A percentile compares a stretch with the other conserved stretches of the same genome.
These are phyloP conservation scores for Nannochloropsis gaditana DNA, from an alignment of 108 stramenopile genomes.

Conservation along the genomic window DNA sequence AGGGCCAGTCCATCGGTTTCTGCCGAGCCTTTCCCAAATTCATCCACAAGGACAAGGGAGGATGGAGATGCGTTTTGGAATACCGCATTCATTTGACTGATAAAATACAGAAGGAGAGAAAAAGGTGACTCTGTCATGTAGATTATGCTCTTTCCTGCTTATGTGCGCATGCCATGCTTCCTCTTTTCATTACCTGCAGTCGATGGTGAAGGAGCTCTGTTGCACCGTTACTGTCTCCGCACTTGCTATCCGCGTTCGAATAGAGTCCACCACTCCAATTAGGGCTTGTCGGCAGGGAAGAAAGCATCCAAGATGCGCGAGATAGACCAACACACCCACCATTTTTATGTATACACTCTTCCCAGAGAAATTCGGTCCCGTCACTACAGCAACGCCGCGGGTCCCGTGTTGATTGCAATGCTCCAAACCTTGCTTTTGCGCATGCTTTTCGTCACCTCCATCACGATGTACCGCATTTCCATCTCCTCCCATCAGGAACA, in stretches of 20 bases:
- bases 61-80: slow-evolving; percentile 54
- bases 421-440: not conserved
- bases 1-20: slow-evolving; percentile 87
- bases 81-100: slow-evolving; percentile 46
- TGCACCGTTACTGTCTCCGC: slow-evolving; percentile 84
- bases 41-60: slow-evolving; percentile 85
- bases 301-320: slow-evolving; percentile 85
- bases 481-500: slow-evolving; percentile 54
- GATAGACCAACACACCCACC: slow-evolving; percentile 66
- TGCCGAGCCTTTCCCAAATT: slow-evolving; percentile 92
- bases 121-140: not conserved
- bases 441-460: not conserved
- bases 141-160: slow-evolving; percentile 35
- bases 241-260: slow-evolving; percentile 74
- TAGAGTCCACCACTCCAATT: slow-evolving; percentile 77
- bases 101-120: not conserved
- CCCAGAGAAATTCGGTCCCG: slow-evolving; percentile 87
- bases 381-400: slow-evolving; percentile 57
- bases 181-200: slow-evolving; percentile 75
- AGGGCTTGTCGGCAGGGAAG: slow-evolving; percentile 73
- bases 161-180: slow-evolving; percentile 39
- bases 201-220: slow-evolving; percentile 85
- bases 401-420: not conserved
- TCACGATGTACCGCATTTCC: slow-evolving; percentile 55
- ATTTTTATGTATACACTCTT: slow-evolving; percentile 86